These are phyloP conservation scores for Cryptococcus depauperatus DNA, from an alignment of 1,284 basidiomycete genomes.

Conservation along the genomic window DNA sequence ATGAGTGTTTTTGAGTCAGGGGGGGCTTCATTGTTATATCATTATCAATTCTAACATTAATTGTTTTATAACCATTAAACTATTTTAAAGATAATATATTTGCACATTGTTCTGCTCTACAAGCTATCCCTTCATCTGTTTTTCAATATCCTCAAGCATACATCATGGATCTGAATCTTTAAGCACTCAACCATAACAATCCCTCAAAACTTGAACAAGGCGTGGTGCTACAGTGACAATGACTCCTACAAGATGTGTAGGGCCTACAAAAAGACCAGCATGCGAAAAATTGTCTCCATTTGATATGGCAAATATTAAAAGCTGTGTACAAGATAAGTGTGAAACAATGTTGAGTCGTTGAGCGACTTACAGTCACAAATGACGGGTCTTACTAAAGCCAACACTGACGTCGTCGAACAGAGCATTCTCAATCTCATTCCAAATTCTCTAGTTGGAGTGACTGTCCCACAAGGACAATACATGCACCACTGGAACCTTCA, in stretches of 20 bases:
- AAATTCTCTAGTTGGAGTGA: constrained; percentile 38
- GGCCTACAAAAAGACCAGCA: constrained; percentile 29
- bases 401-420: constrained; percentile 26
- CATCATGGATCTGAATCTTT: neutral
- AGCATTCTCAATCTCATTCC: constrained; percentile 42
- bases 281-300: constrained; percentile 21
- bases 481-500: constrained; percentile 33
- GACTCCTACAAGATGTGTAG: constrained; percentile 22
- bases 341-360: neutral
- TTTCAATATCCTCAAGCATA: neutral
- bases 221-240: constrained; percentile 23
- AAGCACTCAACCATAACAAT: neutral
- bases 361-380: constrained; percentile 30
- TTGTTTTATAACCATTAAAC: no score
- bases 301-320: constrained; percentile 20
- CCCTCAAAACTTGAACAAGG: constrained; percentile 5
- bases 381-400: constrained; percentile 35
- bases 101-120: no score
- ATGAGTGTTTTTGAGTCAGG: no score
- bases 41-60: no score
- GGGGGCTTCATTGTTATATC: no score
- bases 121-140: no score
- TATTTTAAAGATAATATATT: no score
- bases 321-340: neutral
- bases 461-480: constrained; percentile 34